Evolutionary conservation across 345 rosid genomes (phyloP), one percentile per base, ranked within the genome.

Genomic region (Eucalyptus regnans): DNA sequence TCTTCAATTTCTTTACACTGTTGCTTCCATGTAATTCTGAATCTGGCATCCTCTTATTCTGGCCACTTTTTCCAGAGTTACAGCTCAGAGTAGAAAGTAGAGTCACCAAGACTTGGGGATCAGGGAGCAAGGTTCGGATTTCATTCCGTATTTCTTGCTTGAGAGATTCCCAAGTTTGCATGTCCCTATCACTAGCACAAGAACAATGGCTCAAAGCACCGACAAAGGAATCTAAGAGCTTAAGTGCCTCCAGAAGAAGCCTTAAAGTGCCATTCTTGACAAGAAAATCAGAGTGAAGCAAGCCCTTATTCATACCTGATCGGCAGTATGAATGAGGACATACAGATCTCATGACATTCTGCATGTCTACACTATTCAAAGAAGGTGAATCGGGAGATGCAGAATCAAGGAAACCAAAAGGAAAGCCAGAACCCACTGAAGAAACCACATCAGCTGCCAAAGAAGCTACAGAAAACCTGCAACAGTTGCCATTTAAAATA

Each of bases 181-280:
- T 91, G 79, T 87, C 86, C 86, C 90, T 88, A 90, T 90, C 86
- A 86, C 89, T 87, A 50, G 89, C 89, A 89, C 87, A 87, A 81
- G 93, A 91, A 48, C 31, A 80, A 85, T 49, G 87, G 66, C 92
- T 87, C 90, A 94, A 91, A 90, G 93, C 93, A 80, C 93, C 83
- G 60, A 92, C 56, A 89, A 98, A 93, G 46, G 96, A 92, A 91
- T 93, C 95, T 91, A 94, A 92, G 92, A 98, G 92, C 95, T 93
- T 94, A 89, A 97, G 89, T n/a, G 91, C 90, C 94, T 98, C 98
- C 91, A 92, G 91, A 89, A 98, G 95, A 92, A 98, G 95, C 92
- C 96, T 94, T 91, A 98, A 91, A 86, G 97, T 95, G 90, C 96
- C 98, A 93, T 96, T 95, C 90, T 94, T 97, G 91, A 98, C 98